Percentiles rank a stretch among this genome's conserved stretches.
Conservation (phyloP, 225 moss, liverwort and hornwort genomes). For the Polytrichum formosum region DNA sequence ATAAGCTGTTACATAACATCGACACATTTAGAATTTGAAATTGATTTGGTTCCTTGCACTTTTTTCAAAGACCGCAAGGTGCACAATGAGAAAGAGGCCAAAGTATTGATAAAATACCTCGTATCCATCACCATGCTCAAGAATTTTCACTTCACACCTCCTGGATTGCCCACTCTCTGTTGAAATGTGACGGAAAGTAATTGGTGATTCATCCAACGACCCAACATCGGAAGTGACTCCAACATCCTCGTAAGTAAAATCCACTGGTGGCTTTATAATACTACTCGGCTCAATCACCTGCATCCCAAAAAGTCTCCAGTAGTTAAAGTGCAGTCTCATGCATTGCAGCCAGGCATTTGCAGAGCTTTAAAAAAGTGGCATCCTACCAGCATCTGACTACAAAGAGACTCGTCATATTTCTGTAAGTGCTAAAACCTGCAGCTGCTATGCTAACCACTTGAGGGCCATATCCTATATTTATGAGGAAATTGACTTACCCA, state of each 20-base stretch:
- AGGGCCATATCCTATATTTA: too few species aligned
- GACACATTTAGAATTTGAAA: neutral
- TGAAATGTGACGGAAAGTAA: slow-evolving; percentile 73
- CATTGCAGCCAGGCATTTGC: too few species aligned
- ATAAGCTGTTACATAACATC: slow-evolving; percentile 55
- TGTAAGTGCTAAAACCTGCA: too few species aligned
- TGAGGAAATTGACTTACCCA: too few species aligned
- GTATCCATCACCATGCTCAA: slow-evolving; percentile 88
- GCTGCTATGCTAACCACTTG: too few species aligned
- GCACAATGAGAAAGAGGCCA: neutral
- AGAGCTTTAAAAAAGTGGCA: too few species aligned
- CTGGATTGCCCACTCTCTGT: slow-evolving; percentile 71
- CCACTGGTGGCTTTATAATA: slow-evolving; percentile 29
- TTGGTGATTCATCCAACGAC: slow-evolving; percentile 48
- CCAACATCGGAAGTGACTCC: slow-evolving; percentile 37
- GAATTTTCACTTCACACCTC: slow-evolving; percentile 82
- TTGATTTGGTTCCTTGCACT: neutral
- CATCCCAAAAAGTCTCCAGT: neutral
- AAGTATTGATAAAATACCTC: slow-evolving; percentile 52
- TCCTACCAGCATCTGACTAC: too few species aligned
- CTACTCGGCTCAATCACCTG: slow-evolving; percentile 59
- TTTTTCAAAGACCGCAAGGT: neutral
- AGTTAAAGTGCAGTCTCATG: neutral
- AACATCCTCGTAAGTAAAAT: slow-evolving; percentile 39
- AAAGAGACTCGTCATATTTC: too few species aligned